Evolutionary conservation across 768 basidiomycete genomes (phyloP).

Genomic region (Amanita pallidorosea): DNA sequence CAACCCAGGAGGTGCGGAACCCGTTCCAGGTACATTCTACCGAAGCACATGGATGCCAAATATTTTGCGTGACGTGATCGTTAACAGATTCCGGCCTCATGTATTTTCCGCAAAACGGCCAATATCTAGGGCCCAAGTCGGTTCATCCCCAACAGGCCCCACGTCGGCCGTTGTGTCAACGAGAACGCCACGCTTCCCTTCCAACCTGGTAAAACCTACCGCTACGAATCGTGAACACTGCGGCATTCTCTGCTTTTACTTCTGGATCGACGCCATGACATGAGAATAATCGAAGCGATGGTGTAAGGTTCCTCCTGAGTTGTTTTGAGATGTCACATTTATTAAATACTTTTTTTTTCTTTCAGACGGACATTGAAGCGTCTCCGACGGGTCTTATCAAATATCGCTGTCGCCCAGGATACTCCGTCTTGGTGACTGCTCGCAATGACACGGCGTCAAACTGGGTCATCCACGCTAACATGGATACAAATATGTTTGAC

Average conservation of each 20-base stretch:
- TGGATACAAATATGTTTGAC: constrained; percentile 90
- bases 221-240: constrained; percentile 83
- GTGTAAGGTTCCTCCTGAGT: constrained; percentile 34
- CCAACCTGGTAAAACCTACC: constrained; percentile 81
- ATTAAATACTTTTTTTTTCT: not conserved
- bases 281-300: constrained; percentile 80
- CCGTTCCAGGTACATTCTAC: constrained; percentile 59
- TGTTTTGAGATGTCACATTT: not conserved
- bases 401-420: constrained; percentile 82
- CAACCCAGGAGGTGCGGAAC: constrained; percentile 82
- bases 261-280: constrained; percentile 84
- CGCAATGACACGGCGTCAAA: constrained; percentile 77
- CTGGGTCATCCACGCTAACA: constrained; percentile 86
- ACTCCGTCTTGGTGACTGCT: constrained; percentile 87
- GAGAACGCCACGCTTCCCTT: constrained; percentile 82
- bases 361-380: constrained; percentile 66
- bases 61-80: not conserved
- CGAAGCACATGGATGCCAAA: not conserved
- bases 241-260: constrained; percentile 66
- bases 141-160: constrained; percentile 36
- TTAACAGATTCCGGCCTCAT: constrained; percentile 65
- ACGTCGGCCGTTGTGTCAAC: constrained; percentile 65
- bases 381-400: constrained; percentile 61
- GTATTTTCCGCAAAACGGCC: constrained; percentile 69
- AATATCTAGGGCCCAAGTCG: constrained; percentile 55